These are phyloP conservation scores for Lasiosphaeria ovina DNA, from an alignment of 495 filamentous ascomycete species.

Conservation along the genomic window DNA sequence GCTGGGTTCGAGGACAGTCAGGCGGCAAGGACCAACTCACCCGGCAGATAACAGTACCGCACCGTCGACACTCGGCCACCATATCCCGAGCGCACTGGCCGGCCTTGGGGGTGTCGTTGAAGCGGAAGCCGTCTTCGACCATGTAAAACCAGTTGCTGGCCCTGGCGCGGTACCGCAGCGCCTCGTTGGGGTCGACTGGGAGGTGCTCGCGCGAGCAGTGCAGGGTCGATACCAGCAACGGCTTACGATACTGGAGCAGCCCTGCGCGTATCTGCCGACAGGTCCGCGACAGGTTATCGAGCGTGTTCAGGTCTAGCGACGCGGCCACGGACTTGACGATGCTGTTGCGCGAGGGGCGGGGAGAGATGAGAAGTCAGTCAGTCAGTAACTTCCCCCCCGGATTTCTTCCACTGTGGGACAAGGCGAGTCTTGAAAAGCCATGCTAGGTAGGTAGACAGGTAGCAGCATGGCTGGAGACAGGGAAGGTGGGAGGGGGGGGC, in stretches of 20 bases:
- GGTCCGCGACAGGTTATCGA: constrained; percentile 74
- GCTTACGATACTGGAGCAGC: constrained; percentile 70
- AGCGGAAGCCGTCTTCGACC: constrained; percentile 35
- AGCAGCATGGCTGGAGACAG: constrained; percentile 21
- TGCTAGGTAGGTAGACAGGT: constrained; percentile 2
- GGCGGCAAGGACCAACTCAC: constrained; percentile 45
- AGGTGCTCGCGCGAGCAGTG: constrained; percentile 70
- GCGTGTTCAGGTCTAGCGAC: constrained; percentile 77
- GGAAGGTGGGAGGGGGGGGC: constrained; percentile 19
- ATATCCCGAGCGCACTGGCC: constrained; percentile 79
- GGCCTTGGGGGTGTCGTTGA: constrained; percentile 57
- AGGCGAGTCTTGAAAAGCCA: not conserved
- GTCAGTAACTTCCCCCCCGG: not conserved
- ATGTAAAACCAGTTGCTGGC: constrained; percentile 53
- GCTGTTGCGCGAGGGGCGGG: constrained; percentile 41
- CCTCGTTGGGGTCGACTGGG: constrained; percentile 46
- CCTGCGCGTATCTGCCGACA: constrained; percentile 76
- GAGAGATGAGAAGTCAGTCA: too few species aligned
- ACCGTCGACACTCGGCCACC: constrained; percentile 77
- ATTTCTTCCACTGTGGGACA: not conserved
- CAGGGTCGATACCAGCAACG: constrained; percentile 68
- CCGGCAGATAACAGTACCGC: constrained; percentile 72
- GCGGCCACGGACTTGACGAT: constrained; percentile 72
- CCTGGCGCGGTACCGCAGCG: constrained; percentile 49
- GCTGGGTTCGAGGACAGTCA: not conserved